Conservation (phyloP, 2,329 filamentous ascomycete genomes). For the Akanthomyces uredinophilus region DNA sequence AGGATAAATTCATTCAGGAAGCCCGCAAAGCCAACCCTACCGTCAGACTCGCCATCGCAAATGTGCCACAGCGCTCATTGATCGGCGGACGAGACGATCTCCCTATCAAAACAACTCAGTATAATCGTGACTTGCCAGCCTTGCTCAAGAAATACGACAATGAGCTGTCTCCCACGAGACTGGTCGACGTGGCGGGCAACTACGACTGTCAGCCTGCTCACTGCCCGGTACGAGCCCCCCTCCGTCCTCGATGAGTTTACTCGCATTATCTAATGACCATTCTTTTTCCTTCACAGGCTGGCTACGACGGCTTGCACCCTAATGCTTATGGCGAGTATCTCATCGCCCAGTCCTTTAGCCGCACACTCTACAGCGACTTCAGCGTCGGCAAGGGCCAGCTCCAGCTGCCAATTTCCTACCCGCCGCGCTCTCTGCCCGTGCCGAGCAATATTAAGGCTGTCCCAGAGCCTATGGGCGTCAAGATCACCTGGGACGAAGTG, state of each 20-base stretch:
- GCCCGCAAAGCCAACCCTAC: slow-evolving; percentile 26
- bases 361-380: neutral
- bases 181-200: slow-evolving; percentile 29
- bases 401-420: neutral
- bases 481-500: slow-evolving; percentile 2
- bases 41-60: slow-evolving; percentile 26
- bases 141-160: slow-evolving; percentile 24
- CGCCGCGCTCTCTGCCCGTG: neutral
- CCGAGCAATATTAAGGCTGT: neutral
- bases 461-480: neutral
- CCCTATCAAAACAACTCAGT: slow-evolving; percentile 21
- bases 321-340: slow-evolving; percentile 1
- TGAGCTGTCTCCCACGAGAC: slow-evolving; percentile 24
- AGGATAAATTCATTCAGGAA: slow-evolving; percentile 23
- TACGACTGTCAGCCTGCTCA: neutral
- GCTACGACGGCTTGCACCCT: slow-evolving; percentile 5
- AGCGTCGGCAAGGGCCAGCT: neutral
- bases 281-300: neutral
- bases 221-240: neutral
- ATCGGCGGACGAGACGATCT: slow-evolving; percentile 23
- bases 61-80: slow-evolving; percentile 25
- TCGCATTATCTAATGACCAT: too few relatives aligned
- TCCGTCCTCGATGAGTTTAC: neutral
- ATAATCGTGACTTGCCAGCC: slow-evolving; percentile 19
- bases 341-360: slow-evolving; percentile 3